Evolutionary conservation across 768 basidiomycete species (phyloP), one percentile per base, ranked within the genome.

Genomic region (Phaeotremella skinneri): DNA sequence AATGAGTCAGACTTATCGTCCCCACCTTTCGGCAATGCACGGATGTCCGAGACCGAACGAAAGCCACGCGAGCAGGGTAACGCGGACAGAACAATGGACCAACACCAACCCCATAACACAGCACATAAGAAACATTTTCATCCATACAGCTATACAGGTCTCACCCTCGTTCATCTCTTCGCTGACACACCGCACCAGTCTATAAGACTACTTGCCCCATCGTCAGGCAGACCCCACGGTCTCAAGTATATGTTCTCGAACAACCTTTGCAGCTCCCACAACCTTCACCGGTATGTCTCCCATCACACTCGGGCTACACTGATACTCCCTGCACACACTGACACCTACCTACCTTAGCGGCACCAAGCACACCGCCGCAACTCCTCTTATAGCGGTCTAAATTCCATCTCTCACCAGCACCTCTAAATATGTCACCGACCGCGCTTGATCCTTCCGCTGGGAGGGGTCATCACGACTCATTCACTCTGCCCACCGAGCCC

Each of bases 201-300:
- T n/a, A n/a, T n/a, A n/a, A n/a, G n/a, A n/a, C n/a, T 17, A 37
- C 34, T 37, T 37, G 17, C 7, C 34, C 7, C 34, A 37, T 37
- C 34, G 34, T 37, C 49, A 48, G 7, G 7, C 27, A 50, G 27
- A 29, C 26, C 58, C 49, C 47, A 21, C 49, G 29, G 56, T 32
- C 49, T 27, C 17, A 3, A 48, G 52, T 90, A 87, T 84, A 92
- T 92, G 91, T 94, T 87, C 89, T 90, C 88, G 66, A 92, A 93
- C 88, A 86, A 87, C 78, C 87, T 92, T 68, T 86, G 87, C 79
- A 88, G 87, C 79, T 81, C 85, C 68, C 91, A 93, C 81, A 93
- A 93, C 81, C 82, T 84, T 70, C 60, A 64, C 66, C 70, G 70
- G 74, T 75, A 27, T 55, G 74, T 64, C 32, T 37, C 6, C 16